phyloP scores from a whole-genome alignment of 495 filamentous ascomycete species.

The Pseudomonodictys pantanalensis region DNA sequence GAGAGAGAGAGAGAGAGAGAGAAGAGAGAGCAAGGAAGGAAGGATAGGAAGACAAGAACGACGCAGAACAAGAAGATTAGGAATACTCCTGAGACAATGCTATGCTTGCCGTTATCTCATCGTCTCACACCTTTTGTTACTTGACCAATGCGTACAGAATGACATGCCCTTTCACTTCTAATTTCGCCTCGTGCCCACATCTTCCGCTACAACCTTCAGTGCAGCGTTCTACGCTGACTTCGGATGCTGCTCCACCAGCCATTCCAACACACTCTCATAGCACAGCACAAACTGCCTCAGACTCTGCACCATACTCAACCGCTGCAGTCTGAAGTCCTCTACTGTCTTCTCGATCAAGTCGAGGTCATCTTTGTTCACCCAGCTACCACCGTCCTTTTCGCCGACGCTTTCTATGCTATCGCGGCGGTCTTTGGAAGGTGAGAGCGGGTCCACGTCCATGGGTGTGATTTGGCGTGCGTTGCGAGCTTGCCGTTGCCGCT shows the following conservation, averaged over 20 bases:
- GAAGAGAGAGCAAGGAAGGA: no score
- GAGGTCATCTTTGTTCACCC: conserved; percentile 55
- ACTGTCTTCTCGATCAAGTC: conserved; percentile 86
- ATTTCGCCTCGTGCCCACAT: no score
- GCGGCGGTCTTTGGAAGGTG: background rate
- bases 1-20: no score
- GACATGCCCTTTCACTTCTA: no score
- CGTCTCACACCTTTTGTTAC: no score
- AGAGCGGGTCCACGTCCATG: conserved; percentile 47
- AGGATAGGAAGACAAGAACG: no score
- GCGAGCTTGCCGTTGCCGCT: conserved; percentile 59
- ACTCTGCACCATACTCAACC: conserved; percentile 96
- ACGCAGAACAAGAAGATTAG: no score
- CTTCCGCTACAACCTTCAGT: no score
- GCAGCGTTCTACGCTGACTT: conserved; percentile 31
- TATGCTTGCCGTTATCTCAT: no score
- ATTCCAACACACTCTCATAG: conserved; percentile 92
- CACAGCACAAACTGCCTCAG: conserved; percentile 92
- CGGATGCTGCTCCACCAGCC: conserved; percentile 57
- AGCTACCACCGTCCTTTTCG: conserved; percentile 40
- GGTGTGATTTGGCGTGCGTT: conserved; percentile 26
- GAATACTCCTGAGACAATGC: no score
- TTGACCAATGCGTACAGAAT: no score
- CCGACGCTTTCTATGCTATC: no score
- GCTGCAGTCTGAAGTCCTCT: conserved; percentile 80